A percentile compares a stretch with the other conserved stretches of the same genome.
Conservation (phyloP, 2,329 filamentous ascomycete species). For the Triangularia verruculosa region DNA sequence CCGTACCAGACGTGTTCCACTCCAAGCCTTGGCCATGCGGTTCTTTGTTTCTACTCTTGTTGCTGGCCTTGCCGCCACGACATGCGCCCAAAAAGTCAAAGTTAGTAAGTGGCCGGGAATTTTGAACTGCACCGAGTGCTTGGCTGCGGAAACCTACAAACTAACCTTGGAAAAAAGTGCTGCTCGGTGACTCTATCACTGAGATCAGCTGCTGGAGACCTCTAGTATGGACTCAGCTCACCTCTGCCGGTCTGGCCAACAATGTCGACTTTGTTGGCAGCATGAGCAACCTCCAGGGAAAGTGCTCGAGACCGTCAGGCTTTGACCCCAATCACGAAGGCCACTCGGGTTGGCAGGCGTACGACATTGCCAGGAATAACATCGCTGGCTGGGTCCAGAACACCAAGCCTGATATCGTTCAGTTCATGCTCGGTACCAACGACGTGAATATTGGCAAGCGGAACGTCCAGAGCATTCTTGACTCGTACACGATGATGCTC, state of each 20-base stretch:
- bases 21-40: slow-evolving; percentile 8
- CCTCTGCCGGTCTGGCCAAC: slow-evolving; percentile 33
- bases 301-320: slow-evolving; percentile 34
- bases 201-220: slow-evolving; percentile 45
- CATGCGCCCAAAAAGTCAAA: slow-evolving; percentile 21
- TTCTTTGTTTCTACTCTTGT: slow-evolving; percentile 2
- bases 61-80: slow-evolving; percentile 16
- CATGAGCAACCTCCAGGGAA: slow-evolving; percentile 35
- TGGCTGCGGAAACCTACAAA: neutral
- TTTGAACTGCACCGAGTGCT: neutral
- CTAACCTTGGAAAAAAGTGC: slow-evolving; percentile 32
- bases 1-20: neutral
- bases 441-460: slow-evolving; percentile 38
- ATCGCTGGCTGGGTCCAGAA: slow-evolving; percentile 38
- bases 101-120: slow-evolving; percentile 20
- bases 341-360: slow-evolving; percentile 42
- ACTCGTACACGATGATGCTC: slow-evolving; percentile 40
- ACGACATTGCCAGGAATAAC: slow-evolving; percentile 42
- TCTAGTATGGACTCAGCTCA: slow-evolving; percentile 39
- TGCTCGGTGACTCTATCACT: slow-evolving; percentile 43
- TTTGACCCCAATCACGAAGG: slow-evolving; percentile 43
- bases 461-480: slow-evolving; percentile 34
- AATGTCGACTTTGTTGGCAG: slow-evolving; percentile 42
- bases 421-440: slow-evolving; percentile 46
- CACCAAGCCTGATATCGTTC: slow-evolving; percentile 40